phyloP scores from a whole-genome alignment of 192 early-diverging fungal species.

The Chytriomyces sp. region DNA sequence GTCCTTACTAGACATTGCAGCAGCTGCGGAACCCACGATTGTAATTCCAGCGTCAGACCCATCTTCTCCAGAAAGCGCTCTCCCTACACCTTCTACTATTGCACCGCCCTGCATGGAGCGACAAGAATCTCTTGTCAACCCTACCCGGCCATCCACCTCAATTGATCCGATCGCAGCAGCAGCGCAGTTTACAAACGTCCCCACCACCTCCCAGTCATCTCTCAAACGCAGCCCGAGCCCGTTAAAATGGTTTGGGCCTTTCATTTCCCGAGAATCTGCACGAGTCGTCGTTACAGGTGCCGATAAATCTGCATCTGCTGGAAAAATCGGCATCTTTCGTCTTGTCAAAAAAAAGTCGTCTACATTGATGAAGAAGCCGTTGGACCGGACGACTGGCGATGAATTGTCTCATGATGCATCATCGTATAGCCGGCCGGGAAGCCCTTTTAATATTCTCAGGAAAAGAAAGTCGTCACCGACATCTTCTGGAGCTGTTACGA shows the following conservation, averaged over 20 bases:
- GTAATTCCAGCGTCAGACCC: too few relatives aligned
- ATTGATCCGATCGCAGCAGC: not conserved
- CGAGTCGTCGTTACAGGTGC: not conserved
- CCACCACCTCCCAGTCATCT: not conserved
- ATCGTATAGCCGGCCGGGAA: not conserved
- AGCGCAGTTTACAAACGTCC: not conserved
- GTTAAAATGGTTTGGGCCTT: constrained; percentile 28
- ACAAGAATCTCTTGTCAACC: constrained; percentile 26
- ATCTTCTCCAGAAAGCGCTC: too few relatives aligned
- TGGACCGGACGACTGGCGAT: not conserved
- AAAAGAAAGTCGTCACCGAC: not conserved
- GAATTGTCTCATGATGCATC: not conserved
- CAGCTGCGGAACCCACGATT: not conserved
- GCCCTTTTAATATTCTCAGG: not conserved
- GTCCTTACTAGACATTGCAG: not conserved
- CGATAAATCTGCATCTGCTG: constrained; percentile 2
- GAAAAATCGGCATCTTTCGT: constrained; percentile 23
- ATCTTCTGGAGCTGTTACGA: not conserved
- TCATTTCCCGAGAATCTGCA: constrained; percentile 32
- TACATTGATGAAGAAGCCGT: not conserved
- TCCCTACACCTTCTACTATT: too few relatives aligned
- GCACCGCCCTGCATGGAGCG: constrained; percentile 13
- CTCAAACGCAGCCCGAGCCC: constrained; percentile 17
- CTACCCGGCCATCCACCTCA: not conserved
- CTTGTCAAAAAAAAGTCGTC: not conserved